A percentile compares a stretch with the other conserved stretches of the same genome.
phyloP scores from a whole-genome alignment of 129 eudicot species.

The Tagetes patula region DNA sequence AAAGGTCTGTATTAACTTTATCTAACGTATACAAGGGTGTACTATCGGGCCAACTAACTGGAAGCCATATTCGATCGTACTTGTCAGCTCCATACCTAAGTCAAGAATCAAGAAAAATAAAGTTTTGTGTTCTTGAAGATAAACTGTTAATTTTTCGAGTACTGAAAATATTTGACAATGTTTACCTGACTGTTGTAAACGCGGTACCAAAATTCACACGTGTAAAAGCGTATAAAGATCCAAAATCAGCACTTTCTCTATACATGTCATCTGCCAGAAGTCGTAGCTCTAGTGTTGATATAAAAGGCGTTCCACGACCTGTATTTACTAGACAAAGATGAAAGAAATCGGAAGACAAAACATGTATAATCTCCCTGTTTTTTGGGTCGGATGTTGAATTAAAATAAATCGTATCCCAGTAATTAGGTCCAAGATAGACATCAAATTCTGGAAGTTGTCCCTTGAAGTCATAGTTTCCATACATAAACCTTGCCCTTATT shows the following conservation, averaged over 20 bases:
- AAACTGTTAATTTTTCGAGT: neutral
- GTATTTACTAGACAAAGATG: constrained; percentile 50
- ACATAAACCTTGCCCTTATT: constrained; percentile 46
- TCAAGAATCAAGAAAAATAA: neutral
- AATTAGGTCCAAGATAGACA: constrained; percentile 47
- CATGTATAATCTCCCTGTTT: constrained; percentile 41
- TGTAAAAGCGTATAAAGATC: constrained; percentile 31
- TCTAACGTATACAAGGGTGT: no score
- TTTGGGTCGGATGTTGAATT: neutral
- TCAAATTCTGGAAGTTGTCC: constrained; percentile 38
- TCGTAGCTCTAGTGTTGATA: constrained; percentile 49
- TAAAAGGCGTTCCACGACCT: constrained; percentile 47
- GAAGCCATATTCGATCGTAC: constrained; percentile 43
- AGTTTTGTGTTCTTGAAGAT: neutral
- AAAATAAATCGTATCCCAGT: constrained; percentile 41
- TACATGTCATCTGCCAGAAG: constrained; percentile 34
- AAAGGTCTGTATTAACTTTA: no score
- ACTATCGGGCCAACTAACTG: neutral
- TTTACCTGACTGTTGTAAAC: constrained; percentile 31
- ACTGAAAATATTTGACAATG: neutral
- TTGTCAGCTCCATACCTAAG: constrained; percentile 35
- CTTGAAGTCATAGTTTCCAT: constrained; percentile 52
- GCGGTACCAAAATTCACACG: constrained; percentile 27
- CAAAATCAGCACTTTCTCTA: constrained; percentile 23
- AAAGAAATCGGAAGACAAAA: constrained; percentile 33